Percentiles rank a stretch among this genome's conserved stretches.
Conservation (phyloP, 305 asterid genomes). For the Fraxinus baroniana region DNA sequence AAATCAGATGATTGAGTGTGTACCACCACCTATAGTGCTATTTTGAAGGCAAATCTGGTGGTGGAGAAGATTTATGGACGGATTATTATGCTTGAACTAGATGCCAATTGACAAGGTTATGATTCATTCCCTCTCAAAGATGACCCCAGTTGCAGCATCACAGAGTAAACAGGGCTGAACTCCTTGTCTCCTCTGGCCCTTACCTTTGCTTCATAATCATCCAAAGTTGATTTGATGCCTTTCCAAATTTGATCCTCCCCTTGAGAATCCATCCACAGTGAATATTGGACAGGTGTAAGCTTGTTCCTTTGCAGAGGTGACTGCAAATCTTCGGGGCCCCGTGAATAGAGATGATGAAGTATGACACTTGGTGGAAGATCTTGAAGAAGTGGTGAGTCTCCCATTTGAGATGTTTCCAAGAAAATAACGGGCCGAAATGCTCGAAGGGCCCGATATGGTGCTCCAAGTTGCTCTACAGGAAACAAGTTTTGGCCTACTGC, state of each 20-base stretch:
- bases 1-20: background rate
- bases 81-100: background rate
- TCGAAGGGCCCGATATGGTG: conserved; percentile 86
- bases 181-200: conserved; percentile 87
- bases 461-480: conserved; percentile 92
- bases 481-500: conserved; percentile 83
- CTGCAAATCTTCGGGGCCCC: conserved; percentile 84
- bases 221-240: conserved; percentile 83
- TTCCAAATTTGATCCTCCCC: conserved; percentile 98
- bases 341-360: conserved; percentile 85
- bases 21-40: conserved; percentile 11
- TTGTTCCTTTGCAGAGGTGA: conserved; percentile 85
- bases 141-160: conserved; percentile 77
- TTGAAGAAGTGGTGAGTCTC: conserved; percentile 77
- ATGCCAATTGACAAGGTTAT: background rate
- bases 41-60: background rate
- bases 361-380: conserved; percentile 82
- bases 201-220: conserved; percentile 76
- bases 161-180: conserved; percentile 84
- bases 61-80: background rate
- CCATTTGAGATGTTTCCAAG: conserved; percentile 85
- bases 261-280: conserved; percentile 92
- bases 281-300: conserved; percentile 78
- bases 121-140: conserved; percentile 48
- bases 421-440: conserved; percentile 89